These are phyloP conservation scores for Aspergillus fischeri DNA, from an alignment of 2,329 filamentous ascomycete species.

Conservation along the genomic window DNA sequence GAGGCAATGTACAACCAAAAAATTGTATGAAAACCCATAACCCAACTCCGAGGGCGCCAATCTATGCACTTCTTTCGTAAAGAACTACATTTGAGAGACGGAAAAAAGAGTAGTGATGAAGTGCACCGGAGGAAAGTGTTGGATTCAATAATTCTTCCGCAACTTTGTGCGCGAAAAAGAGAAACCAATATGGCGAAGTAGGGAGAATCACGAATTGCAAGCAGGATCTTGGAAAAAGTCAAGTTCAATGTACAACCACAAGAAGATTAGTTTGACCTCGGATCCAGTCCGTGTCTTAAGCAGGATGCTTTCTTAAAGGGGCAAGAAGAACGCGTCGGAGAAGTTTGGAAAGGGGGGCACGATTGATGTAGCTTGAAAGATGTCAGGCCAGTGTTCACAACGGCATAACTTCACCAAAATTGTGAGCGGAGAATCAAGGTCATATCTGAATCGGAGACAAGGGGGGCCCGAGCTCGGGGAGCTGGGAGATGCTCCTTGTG, in stretches of 20 bases:
- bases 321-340: neutral
- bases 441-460: conserved; percentile 47
- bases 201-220: neutral
- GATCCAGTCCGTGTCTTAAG: conserved; percentile 17
- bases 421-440: neutral
- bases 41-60: conserved; percentile 23
- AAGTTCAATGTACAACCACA: conserved; percentile 5
- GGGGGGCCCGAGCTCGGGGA: conserved; percentile 46
- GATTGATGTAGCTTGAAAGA: neutral
- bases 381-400: conserved; percentile 6
- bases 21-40: conserved; percentile 10
- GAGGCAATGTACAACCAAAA: conserved; percentile 13
- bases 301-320: conserved; percentile 1
- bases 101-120: neutral
- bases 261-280: conserved; percentile 10
- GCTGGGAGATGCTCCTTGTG: conserved; percentile 37
- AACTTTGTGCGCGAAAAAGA: neutral
- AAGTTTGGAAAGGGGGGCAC: neutral
- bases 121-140: neutral
- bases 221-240: neutral
- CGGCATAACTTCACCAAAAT: neutral
- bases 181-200: neutral
- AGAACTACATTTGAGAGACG: conserved; percentile 1
- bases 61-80: conserved; percentile 20
- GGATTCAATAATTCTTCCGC: neutral